These are phyloP conservation scores for Saksenaea vasiformis DNA, from an alignment of 371 early-diverging fungal genomes.

Conservation along the genomic window DNA sequence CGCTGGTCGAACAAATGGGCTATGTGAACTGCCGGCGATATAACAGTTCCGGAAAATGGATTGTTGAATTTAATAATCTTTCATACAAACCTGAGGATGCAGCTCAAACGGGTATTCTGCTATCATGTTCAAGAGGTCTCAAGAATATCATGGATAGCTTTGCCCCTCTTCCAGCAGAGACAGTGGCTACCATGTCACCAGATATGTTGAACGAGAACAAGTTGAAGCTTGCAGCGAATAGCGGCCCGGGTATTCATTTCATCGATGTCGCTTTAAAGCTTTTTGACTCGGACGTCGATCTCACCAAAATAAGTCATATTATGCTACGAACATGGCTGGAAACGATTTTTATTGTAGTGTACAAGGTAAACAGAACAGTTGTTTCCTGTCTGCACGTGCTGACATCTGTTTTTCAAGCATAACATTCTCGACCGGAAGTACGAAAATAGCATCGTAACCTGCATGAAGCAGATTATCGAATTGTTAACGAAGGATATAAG, in stretches of 20 bases:
- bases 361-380: conserved; percentile 46
- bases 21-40: conserved; percentile 42
- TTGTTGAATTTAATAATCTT: conserved; percentile 40
- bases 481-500: conserved; percentile 48
- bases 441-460: conserved; percentile 41
- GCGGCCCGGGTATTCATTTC: conserved; percentile 48
- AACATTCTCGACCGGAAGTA: conserved; percentile 47
- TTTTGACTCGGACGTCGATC: conserved; percentile 46
- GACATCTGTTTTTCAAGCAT: conserved; percentile 30
- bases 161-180: conserved; percentile 46
- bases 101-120: conserved; percentile 35
- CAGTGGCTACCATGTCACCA: conserved; percentile 39
- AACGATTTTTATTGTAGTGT: conserved; percentile 54
- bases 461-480: conserved; percentile 54
- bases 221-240: conserved; percentile 42
- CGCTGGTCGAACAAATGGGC: conserved; percentile 42
- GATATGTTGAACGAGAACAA: conserved; percentile 36
- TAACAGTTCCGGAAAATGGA: conserved; percentile 31
- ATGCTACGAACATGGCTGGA: conserved; percentile 62
- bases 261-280: conserved; percentile 54
- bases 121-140: conserved; percentile 41
- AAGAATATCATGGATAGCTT: conserved; percentile 58
- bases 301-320: conserved; percentile 44
- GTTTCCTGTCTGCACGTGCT: neutral
- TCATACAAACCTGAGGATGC: conserved; percentile 36